Percentiles rank a stretch among this genome's conserved stretches.
These are phyloP conservation scores for Chlamydomonas incerta DNA, from an alignment of 139 green algal genomes.

Conservation along the genomic window DNA sequence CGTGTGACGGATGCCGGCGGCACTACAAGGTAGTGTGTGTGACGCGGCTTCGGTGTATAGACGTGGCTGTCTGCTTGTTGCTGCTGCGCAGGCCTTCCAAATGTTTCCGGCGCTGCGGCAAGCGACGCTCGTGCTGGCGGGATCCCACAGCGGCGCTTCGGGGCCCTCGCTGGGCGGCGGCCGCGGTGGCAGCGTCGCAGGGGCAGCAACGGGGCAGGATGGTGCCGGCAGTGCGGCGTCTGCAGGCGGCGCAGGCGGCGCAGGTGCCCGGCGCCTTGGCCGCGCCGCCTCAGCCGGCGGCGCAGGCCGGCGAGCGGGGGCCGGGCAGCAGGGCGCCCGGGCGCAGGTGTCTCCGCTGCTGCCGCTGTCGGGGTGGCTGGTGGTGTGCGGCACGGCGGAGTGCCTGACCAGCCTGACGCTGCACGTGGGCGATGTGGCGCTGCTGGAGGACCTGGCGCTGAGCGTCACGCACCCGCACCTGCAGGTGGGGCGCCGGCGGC, in stretches of 20 bases:
- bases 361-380: constrained; percentile 17
- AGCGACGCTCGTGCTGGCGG: constrained; percentile 1
- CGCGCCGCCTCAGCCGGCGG: no score
- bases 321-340: no score
- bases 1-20: no score
- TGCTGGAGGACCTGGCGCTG: constrained; percentile 32
- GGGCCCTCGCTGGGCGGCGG: neutral
- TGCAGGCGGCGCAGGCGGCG: no score
- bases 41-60: no score
- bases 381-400: neutral
- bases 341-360: neutral
- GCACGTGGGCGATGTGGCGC: neutral
- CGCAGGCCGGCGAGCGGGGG: no score
- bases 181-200: no score
- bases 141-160: constrained; percentile 7
- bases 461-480: constrained; percentile 26
- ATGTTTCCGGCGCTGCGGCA: constrained; percentile 10
- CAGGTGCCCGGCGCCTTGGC: no score
- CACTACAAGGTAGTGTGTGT: no score
- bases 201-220: neutral
- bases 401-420: constrained; percentile 24
- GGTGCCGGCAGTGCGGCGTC: no score
- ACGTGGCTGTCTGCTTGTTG: no score
- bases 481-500: neutral
- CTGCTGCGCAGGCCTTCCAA: neutral